phyloP scores from a whole-genome alignment of 169 alveolate species.

The Cryptosporidium ubiquitum region DNA sequence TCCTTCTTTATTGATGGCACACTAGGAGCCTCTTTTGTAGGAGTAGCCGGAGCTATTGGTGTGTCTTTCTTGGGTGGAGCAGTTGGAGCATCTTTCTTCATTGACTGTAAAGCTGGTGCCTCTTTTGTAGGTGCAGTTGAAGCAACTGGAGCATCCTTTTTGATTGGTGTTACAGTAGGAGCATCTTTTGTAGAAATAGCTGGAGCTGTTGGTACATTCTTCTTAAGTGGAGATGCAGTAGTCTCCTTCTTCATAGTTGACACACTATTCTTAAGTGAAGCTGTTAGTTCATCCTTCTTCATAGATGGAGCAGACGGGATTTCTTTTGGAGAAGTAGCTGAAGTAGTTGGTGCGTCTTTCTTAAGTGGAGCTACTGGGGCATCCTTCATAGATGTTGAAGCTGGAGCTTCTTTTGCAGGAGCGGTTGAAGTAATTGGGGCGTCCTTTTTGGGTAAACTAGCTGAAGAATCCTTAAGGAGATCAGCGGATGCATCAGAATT shows the following conservation, averaged over 20 bases:
- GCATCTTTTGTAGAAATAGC: slow-evolving; percentile 18
- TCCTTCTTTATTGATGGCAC: not conserved
- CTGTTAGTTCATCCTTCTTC: not conserved
- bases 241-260: slow-evolving; percentile 1
- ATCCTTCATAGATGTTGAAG: not conserved
- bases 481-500: not conserved
- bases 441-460: slow-evolving; percentile 8
- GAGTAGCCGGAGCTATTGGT: not conserved
- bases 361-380: not conserved
- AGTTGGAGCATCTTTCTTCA: not conserved
- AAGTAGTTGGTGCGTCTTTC: not conserved
- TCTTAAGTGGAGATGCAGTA: slow-evolving; percentile 19
- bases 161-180: not conserved
- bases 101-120: too few relatives aligned
- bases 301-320: not conserved
- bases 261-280: slow-evolving; percentile 6
- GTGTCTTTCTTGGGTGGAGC: not conserved
- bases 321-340: slow-evolving; percentile 19
- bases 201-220: too few relatives aligned
- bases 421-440: not conserved
- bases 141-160: slow-evolving; percentile 39
- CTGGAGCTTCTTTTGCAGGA: slow-evolving; percentile 1
- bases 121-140: not conserved
- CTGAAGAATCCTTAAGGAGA: not conserved
- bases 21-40: slow-evolving; percentile 5